A percentile compares a stretch with the other conserved stretches of the same genome.
phyloP scores from a whole-genome alignment of 768 basidiomycete genomes.

The Suillus discolor region DNA sequence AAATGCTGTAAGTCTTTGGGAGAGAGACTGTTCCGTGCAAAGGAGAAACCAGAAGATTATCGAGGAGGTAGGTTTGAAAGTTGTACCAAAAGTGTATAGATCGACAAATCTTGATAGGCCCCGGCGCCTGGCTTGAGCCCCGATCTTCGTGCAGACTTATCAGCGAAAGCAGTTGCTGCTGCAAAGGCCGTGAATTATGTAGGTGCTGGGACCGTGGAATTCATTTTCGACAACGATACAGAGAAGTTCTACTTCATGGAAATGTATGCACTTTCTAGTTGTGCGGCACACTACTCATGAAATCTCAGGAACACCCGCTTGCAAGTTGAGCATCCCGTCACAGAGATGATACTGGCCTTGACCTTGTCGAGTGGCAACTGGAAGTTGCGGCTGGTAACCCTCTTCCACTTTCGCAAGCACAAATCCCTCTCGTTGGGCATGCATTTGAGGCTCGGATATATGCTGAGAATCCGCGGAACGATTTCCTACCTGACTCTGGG shows the following conservation, averaged over 20 bases:
- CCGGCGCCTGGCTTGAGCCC: slow-evolving; percentile 87
- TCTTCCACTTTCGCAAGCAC: slow-evolving; percentile 73
- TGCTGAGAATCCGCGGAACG: slow-evolving; percentile 91
- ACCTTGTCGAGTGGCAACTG: slow-evolving; percentile 95
- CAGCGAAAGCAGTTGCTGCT: slow-evolving; percentile 89
- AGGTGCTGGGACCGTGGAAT: slow-evolving; percentile 94
- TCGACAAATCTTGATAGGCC: slow-evolving; percentile 49
- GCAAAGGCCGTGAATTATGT: slow-evolving; percentile 90
- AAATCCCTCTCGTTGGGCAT: slow-evolving; percentile 87
- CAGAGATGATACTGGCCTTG: slow-evolving; percentile 95
- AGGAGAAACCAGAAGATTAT: slow-evolving; percentile 95
- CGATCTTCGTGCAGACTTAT: slow-evolving; percentile 78
- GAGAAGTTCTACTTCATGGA: slow-evolving; percentile 94
- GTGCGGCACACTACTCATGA: background rate
- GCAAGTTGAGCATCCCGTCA: slow-evolving; percentile 91
- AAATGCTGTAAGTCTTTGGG: slow-evolving; percentile 92
- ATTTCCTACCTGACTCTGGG: slow-evolving; percentile 93
- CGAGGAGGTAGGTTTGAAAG: slow-evolving; percentile 60
- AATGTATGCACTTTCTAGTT: slow-evolving; percentile 54
- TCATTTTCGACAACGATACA: slow-evolving; percentile 93
- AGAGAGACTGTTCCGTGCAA: slow-evolving; percentile 91
- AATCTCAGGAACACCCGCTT: slow-evolving; percentile 73
- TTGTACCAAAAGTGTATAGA: background rate
- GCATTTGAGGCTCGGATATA: slow-evolving; percentile 96
- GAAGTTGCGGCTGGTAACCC: slow-evolving; percentile 90